Percentiles rank a stretch among this genome's conserved stretches.
Conservation (phyloP, 2,329 filamentous ascomycete genomes). For the Fusarium scirpi region DNA sequence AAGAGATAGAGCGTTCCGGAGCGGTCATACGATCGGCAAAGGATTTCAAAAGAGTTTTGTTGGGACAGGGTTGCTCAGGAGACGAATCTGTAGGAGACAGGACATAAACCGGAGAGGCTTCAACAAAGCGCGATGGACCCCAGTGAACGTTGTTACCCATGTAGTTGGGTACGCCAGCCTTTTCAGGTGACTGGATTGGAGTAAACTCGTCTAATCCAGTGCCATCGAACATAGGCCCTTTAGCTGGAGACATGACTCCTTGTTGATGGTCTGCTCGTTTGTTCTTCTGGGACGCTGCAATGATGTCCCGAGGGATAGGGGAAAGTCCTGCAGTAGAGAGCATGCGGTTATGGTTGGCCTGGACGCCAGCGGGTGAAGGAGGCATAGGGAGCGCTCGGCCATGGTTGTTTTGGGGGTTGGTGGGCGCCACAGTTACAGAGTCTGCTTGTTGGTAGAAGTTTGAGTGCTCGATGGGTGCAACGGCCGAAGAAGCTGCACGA, state of each 20-base stretch:
- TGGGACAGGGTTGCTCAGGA: constrained; percentile 6
- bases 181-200: constrained; percentile 16
- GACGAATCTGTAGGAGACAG: constrained; percentile 15
- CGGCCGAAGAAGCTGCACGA: constrained; percentile 1
- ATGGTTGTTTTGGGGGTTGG: neutral
- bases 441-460: neutral
- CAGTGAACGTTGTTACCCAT: constrained; percentile 5
- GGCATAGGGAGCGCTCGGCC: constrained; percentile 6
- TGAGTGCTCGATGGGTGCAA: neutral
- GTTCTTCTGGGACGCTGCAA: neutral
- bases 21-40: constrained; percentile 25
- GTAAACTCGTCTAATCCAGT: constrained; percentile 7
- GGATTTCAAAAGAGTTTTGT: neutral
- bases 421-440: neutral
- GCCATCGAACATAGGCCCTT: neutral
- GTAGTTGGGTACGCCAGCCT: neutral
- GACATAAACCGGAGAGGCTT: neutral
- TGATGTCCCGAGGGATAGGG: neutral
- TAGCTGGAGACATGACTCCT: neutral
- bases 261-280: neutral
- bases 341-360: neutral
- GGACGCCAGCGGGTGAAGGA: neutral
- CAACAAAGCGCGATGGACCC: constrained; percentile 1
- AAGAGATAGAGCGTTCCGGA: neutral
- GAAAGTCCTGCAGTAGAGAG: neutral